Base-by-base conservation (phyloP, 345 rosid species). In the Eucalyptus marginata region DNA sequence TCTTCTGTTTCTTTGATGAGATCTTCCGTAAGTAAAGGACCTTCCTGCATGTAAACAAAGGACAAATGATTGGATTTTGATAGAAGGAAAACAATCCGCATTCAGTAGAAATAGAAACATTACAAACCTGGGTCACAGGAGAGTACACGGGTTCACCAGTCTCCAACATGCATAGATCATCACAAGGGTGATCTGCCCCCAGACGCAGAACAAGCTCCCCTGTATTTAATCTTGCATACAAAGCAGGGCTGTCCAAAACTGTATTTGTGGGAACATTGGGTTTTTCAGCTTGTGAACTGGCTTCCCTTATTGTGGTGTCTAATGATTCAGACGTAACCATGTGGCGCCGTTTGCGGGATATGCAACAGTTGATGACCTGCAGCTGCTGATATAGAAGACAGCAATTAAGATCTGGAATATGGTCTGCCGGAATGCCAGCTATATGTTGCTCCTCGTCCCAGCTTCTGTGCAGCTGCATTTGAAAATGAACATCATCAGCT, bases 1-100 rank as follows among this genome's bases (percentile, higher is more conserved):
- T 98, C 99, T 92, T 98, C 99, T 90, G 96, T 97, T 95, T 98
- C 99, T 93, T 89, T 95, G 46, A 97, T 97, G 91, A 97, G 96
- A 93, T 98, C 99, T 92, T 98, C 99, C 4, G 99, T 95, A 89
- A 98, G 97, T 91, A 98, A 91, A 50, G 99, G 98, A 84, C 95
- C 98, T 92, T 98, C 99, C 99, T 98, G 90, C 88, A 91, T n/a
- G 71, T 81, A 88, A 56, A 89, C 88, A 56, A 47, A 87, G 87
- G 88, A 91, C 46, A 87, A 59, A 88, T 85, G 24, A 90, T 89
- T 51, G 71, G 31, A 81, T 52, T 52, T 44, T 59, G 33, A 43
- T 54, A 46, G 46, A 71, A 86, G 52, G 81, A 87, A 86, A 85
- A 40, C 31, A 16, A 50, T 33, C 56, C 86, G 91, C 62, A 64